phyloP scores from a whole-genome alignment of 345 rosid species.

The Geranium rotundifolium region DNA sequence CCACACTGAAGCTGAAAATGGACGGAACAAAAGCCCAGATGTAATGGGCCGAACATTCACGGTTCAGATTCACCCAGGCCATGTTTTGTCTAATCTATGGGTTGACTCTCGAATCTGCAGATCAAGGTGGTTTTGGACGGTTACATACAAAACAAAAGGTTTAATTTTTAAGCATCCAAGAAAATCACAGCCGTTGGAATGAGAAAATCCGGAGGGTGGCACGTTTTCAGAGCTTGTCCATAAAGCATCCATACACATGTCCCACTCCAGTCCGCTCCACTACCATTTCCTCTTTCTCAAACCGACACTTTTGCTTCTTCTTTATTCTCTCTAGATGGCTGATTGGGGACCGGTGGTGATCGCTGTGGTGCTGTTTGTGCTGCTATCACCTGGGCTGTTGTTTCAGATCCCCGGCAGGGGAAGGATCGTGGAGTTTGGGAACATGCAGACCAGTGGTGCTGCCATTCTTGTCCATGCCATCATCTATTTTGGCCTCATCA shows the following conservation, averaged over 20 bases:
- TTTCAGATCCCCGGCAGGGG: constrained; percentile 56
- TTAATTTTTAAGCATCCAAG: neutral
- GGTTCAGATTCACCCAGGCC: too few species aligned
- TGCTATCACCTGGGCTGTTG: constrained; percentile 57
- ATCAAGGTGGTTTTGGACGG: neutral
- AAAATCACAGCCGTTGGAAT: neutral
- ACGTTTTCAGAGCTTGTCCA: too few species aligned
- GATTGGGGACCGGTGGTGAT: constrained; percentile 79
- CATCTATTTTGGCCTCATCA: constrained; percentile 46
- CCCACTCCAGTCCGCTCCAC: neutral
- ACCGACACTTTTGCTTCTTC: neutral
- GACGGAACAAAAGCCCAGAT: too few species aligned
- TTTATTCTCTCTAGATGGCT: constrained; percentile 21
- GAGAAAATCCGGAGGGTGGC: neutral
- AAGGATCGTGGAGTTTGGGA: constrained; percentile 50
- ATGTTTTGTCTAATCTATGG: too few species aligned
- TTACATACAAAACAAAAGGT: neutral
- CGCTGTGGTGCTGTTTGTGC: constrained; percentile 54
- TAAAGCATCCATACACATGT: neutral
- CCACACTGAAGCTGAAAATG: too few species aligned
- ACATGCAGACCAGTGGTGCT: constrained; percentile 53
- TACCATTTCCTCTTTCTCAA: neutral
- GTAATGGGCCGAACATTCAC: too few species aligned
- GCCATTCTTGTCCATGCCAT: constrained; percentile 51
- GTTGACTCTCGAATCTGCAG: neutral